Percentiles rank a stretch among this genome's conserved stretches.
phyloP scores from a whole-genome alignment of 2,329 filamentous ascomycete species.

The Lizonia empirigonia region DNA sequence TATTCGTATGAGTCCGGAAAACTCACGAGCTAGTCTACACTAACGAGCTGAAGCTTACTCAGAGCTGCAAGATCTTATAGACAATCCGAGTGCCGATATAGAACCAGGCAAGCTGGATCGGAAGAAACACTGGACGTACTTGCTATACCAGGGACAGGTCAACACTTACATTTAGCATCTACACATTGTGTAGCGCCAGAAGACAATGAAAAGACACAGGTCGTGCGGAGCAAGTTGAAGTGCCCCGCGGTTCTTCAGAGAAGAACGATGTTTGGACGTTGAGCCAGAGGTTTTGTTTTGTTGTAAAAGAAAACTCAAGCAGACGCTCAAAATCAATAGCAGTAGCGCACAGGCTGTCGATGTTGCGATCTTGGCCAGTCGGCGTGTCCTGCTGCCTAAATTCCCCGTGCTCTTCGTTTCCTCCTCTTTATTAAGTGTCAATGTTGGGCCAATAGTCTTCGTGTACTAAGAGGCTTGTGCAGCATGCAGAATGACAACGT shows the following conservation, averaged over 20 bases:
- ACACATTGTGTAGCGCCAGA: constrained; percentile 20
- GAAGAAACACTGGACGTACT: constrained; percentile 2
- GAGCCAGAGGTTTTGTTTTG: constrained; percentile 76
- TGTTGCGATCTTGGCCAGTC: constrained; percentile 70
- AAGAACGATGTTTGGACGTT: constrained; percentile 71
- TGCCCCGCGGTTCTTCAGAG: constrained; percentile 55
- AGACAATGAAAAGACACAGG: constrained; percentile 35
- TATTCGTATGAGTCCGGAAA: constrained; percentile 18
- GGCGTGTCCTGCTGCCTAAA: constrained; percentile 42
- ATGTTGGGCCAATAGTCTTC: constrained; percentile 30
- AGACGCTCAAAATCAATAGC: constrained; percentile 63
- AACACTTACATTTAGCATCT: constrained; percentile 24
- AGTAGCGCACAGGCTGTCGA: constrained; percentile 59
- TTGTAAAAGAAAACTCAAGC: constrained; percentile 80
- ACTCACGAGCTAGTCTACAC: constrained; percentile 14
- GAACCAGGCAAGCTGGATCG: constrained; percentile 20
- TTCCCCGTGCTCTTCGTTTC: constrained; percentile 35
- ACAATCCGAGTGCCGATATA: constrained; percentile 16
- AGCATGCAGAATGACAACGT: constrained; percentile 30
- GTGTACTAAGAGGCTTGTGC: constrained; percentile 34
- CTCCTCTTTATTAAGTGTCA: constrained; percentile 24
- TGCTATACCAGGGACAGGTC: constrained; percentile 12
- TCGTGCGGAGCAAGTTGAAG: constrained; percentile 65
- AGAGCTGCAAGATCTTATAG: constrained; percentile 21
- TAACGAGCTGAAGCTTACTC: not conserved